phyloP scores from a whole-genome alignment of 306 rosid genomes.

The apple (Malus domestica) region ASM211411v1 NC_041799.1:1678001-1678500 shows the following conservation, averaged over 20 bases:
- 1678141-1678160: background rate
- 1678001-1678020: too few species aligned
- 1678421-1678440: background rate
- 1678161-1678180: background rate
- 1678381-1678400: background rate
- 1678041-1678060: background rate
- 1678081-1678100: background rate
- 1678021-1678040: background rate
- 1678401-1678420: background rate
- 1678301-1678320: background rate
- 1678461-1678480: background rate
- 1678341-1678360: background rate
- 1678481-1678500: background rate
- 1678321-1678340: background rate
- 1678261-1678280: background rate
- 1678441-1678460: background rate
- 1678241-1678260: background rate
- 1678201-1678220: background rate
- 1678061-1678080: background rate
- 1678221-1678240: background rate
- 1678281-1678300: background rate
- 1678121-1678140: background rate
- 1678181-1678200: background rate
- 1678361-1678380: background rate
- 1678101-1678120: background rate